Base-by-base conservation (phyloP, 1,284 basidiomycete species). In the Ceratobasidium theobromae region DNA sequence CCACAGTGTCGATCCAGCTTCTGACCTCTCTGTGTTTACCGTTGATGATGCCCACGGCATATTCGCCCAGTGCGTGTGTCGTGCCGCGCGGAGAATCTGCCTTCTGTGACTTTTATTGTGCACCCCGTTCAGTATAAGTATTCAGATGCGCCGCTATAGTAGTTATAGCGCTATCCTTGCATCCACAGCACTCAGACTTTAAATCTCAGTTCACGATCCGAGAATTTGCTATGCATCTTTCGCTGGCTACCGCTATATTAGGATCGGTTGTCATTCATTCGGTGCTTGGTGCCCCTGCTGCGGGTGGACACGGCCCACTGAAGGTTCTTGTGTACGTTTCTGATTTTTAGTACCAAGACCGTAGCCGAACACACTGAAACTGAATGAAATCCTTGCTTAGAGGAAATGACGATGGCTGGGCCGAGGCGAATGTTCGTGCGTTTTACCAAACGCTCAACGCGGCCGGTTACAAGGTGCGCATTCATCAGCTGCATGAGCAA, bases 341-440 rank as follows among this genome's bases (percentile, higher is more conserved):
- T 18, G 14, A 3, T 14, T 41, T 14, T 8, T 53, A 21, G 21
- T 12, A 14, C n/a, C 16, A 8, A n/a, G n/a, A n/a, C n/a, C n/a
- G n/a, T n/a, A n/a, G n/a, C n/a, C n/a, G n/a, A n/a, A n/a, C n/a
- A n/a, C n/a, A n/a, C n/a, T 49, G 23, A 11, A 21, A 28, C 18
- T 28, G 11, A 11, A 25, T 18, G 12, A 43, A 30, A 21, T 48
- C 8, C 14, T 27, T 11, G 18, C 8, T 30, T 43, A 64, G 60
- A 2, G 68, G 69, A 5, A 70, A 70, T 48, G 69, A 70, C 33
- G 69, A 70, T 64, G 69, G 81, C 8, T 84, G 82, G 81, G 82
- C 82, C 1, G 77, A 78, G 3, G 81, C 81, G 5, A 79, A 80
- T 68, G 78, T 83, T 65, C 77, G 81, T 41, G 79, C 79, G 2